Evolutionary conservation across 345 rosid species (phyloP).

Genomic region (Bruguiera parviflora): DNA sequence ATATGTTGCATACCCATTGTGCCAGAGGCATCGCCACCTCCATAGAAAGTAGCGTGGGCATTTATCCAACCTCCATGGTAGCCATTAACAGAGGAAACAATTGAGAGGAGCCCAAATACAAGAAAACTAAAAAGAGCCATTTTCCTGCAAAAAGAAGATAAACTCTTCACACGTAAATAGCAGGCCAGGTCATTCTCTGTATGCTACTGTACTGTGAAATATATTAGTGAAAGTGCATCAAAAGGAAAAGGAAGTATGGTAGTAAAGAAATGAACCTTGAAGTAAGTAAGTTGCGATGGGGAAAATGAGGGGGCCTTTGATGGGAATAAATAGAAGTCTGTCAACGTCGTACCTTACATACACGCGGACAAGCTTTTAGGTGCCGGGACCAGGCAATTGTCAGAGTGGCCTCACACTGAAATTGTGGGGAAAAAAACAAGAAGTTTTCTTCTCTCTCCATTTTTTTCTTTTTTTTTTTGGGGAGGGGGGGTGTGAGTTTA

Average conservation of each 20-base stretch:
- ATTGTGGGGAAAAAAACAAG: too few relatives aligned
- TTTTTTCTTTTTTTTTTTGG: too few relatives aligned
- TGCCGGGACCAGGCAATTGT: slow-evolving; percentile 30
- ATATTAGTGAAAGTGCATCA: too few relatives aligned
- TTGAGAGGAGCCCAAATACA: slow-evolving; percentile 24
- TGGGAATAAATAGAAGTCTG: slow-evolving; percentile 45
- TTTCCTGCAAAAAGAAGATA: slow-evolving; percentile 11
- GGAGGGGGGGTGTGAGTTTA: too few relatives aligned
- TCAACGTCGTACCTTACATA: slow-evolving; percentile 32
- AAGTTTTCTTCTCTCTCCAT: too few relatives aligned
- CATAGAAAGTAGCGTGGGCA: slow-evolving; percentile 31
- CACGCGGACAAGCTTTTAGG: slow-evolving; percentile 18
- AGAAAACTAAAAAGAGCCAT: slow-evolving; percentile 28
- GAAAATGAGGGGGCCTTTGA: slow-evolving; percentile 18
- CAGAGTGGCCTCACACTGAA: too few relatives aligned
- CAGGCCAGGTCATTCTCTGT: too few relatives aligned
- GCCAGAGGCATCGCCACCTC: slow-evolving; percentile 34
- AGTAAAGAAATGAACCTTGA: slow-evolving; percentile 18
- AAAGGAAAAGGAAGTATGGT: too few relatives aligned
- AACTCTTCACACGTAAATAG: background rate
- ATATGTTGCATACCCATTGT: slow-evolving; percentile 22
- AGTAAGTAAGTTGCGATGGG: slow-evolving; percentile 24
- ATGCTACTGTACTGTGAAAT: too few relatives aligned
- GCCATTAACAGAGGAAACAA: slow-evolving; percentile 31
- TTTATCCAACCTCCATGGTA: slow-evolving; percentile 39